Conservation (phyloP, 768 basidiomycete genomes). For the button mushroom (Agaricus bisporus) region DNA sequence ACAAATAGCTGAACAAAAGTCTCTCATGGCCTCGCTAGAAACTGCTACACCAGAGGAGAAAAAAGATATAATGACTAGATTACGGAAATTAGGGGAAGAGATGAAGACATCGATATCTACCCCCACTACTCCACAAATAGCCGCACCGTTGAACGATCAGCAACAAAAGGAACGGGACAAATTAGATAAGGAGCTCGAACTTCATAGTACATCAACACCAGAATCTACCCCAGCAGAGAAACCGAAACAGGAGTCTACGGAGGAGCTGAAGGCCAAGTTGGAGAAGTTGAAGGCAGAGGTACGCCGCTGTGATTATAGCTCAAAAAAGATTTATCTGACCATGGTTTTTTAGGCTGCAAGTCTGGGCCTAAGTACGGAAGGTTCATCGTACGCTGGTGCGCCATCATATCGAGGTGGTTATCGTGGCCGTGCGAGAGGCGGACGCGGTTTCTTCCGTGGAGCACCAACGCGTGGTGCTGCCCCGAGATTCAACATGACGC, state of each 20-base stretch:
- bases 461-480: slow-evolving; percentile 53
- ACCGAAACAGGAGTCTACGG: slow-evolving; percentile 40
- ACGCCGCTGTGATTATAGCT: slow-evolving; percentile 16
- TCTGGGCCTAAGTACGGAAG: slow-evolving; percentile 59
- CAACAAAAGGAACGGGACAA: slow-evolving; percentile 56
- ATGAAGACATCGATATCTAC: slow-evolving; percentile 45
- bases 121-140: slow-evolving; percentile 17
- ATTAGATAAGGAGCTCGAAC: slow-evolving; percentile 81
- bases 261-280: slow-evolving; percentile 67
- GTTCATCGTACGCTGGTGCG: slow-evolving; percentile 27
- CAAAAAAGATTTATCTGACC: background rate
- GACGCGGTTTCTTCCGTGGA: slow-evolving; percentile 55
- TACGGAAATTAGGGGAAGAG: slow-evolving; percentile 75
- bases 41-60: slow-evolving; percentile 67
- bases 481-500: slow-evolving; percentile 71
- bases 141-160: slow-evolving; percentile 27
- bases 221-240: slow-evolving; percentile 21
- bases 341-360: slow-evolving; percentile 53
- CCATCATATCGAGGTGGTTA: slow-evolving; percentile 56
- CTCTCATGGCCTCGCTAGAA: slow-evolving; percentile 65
- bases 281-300: slow-evolving; percentile 80
- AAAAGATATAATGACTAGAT: slow-evolving; percentile 67
- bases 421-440: slow-evolving; percentile 60
- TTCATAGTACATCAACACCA: slow-evolving; percentile 34
- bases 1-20: slow-evolving; percentile 86